Evolutionary conservation across 2,329 filamentous ascomycete species (phyloP), one percentile per base, ranked within the genome.

Genomic region (Stenocarpella maydis): DNA sequence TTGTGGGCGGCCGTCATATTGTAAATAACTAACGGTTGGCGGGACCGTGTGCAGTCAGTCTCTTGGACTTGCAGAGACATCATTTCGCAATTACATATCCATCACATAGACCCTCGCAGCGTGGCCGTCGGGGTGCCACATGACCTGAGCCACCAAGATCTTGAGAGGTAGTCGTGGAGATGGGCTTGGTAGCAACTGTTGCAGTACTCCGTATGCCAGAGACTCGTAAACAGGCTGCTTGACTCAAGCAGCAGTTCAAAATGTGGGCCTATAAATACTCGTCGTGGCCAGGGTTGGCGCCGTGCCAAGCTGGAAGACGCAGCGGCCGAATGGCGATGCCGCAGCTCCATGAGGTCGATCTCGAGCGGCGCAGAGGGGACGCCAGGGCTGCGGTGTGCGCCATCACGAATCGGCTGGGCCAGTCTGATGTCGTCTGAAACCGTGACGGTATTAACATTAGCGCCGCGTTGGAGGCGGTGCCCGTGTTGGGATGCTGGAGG

Each of bases 381-480:
- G 12, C 34, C 34, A 2, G 6, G 41, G 58, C 37, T 2, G 24
- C 19, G n/a, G 24, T 14, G 7, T 45, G 17, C 58, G n/a, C 58
- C 8, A 37, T 47, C 24, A 37, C 43, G 14, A 24, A 24, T 26
- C 19, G 43, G 43, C n/a, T n/a, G n/a, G 54, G 37, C 28, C 21
- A 43, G 43, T 49, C 28, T 31, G 39, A 31, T 45, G 55, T 61
- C 10, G 14, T 45, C 55, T 63, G 58, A 63, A 63, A 63, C 58
- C 28, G 58, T 49, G 26, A 49, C n/a, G 43, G 58, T 37, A 28
- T 63, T 49, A 28, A 63, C 28, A n/a, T 19, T 63, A 63, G 58
- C 58, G 58, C 58, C 41, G 43, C 41, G 43, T 24, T 28, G 12
- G 58, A 37, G 58, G 58, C 58, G 43, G 55, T 61, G 55, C 41